phyloP scores from a whole-genome alignment of 2,329 filamentous ascomycete genomes.

The Emmonsiellopsis sp. region DNA sequence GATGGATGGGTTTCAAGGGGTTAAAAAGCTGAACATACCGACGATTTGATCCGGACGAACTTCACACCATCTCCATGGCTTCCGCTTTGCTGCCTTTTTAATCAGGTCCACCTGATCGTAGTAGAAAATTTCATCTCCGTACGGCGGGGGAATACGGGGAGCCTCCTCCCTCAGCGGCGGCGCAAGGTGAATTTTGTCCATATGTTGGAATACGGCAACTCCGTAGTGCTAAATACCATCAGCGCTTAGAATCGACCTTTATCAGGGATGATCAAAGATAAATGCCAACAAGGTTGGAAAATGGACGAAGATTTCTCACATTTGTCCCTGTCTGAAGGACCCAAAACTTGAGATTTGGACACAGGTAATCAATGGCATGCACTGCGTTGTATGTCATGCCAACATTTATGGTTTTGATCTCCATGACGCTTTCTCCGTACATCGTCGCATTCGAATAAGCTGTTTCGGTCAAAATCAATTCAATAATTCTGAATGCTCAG shows the following conservation, averaged over 20 bases:
- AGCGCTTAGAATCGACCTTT: too few species aligned
- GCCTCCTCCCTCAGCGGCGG: conserved; percentile 31
- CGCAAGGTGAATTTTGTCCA: conserved; percentile 17
- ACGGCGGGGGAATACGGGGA: conserved; percentile 34
- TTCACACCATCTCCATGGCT: conserved; percentile 38
- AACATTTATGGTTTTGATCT: conserved; percentile 29
- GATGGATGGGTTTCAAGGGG: too few species aligned
- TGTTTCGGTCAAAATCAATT: conserved; percentile 2
- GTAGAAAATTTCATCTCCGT: conserved; percentile 39
- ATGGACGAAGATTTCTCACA: conserved; percentile 22
- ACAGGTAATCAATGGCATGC: conserved; percentile 29
- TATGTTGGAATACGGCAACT: conserved; percentile 20
- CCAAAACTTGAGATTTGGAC: conserved; percentile 30
- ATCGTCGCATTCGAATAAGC: conserved; percentile 18
- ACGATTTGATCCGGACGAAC: conserved; percentile 37
- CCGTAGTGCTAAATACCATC: conserved; percentile 18
- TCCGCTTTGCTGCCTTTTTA: conserved; percentile 25
- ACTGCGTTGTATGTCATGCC: conserved; percentile 33
- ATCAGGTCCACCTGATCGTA: conserved; percentile 38
- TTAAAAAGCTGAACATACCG: conserved; percentile 7
- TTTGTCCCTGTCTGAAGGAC: conserved; percentile 37
- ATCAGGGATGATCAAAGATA: background rate
- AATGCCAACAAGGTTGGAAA: conserved; percentile 9
- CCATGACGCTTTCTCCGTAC: conserved; percentile 29
- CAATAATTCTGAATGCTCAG: too few species aligned